These are phyloP conservation scores for Alternaria triticimaculans DNA, from an alignment of 2,329 filamentous ascomycete genomes.

Conservation along the genomic window DNA sequence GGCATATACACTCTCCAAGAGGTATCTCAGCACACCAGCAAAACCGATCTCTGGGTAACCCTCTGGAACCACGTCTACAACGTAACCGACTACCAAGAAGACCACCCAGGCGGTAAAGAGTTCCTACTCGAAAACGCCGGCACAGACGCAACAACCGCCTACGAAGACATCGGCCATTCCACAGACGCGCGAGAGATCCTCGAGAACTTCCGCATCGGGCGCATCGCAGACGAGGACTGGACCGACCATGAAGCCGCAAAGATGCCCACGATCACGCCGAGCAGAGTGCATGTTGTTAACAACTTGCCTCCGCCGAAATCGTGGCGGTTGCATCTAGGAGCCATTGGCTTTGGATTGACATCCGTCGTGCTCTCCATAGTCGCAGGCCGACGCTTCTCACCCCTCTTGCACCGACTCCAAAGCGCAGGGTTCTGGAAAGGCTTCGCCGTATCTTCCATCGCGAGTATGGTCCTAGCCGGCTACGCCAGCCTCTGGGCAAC, in stretches of 20 bases:
- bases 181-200: conserved; percentile 55
- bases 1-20: conserved; percentile 19
- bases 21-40: conserved; percentile 58
- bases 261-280: conserved; percentile 42
- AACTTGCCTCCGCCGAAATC: conserved; percentile 20
- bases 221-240: conserved; percentile 21
- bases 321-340: conserved; percentile 4
- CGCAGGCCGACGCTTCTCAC: conserved; percentile 13
- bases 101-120: conserved; percentile 61
- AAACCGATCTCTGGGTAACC: conserved; percentile 61
- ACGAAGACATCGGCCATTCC: conserved; percentile 55
- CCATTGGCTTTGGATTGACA: conserved; percentile 9
- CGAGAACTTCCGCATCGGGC: conserved; percentile 44
- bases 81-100: conserved; percentile 63
- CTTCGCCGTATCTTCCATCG: conserved; percentile 16
- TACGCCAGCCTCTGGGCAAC: conserved; percentile 17
- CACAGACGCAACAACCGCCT: conserved; percentile 53
- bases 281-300: conserved; percentile 14
- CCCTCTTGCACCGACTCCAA: conserved; percentile 13
- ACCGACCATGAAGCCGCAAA: conserved; percentile 38
- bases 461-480: conserved; percentile 10
- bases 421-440: conserved; percentile 20
- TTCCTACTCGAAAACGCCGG: conserved; percentile 53
- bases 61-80: conserved; percentile 60
- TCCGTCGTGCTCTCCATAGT: conserved; percentile 7